phyloP scores from a whole-genome alignment of 768 basidiomycete species.

The Paxillus ammoniavirescens region DNA sequence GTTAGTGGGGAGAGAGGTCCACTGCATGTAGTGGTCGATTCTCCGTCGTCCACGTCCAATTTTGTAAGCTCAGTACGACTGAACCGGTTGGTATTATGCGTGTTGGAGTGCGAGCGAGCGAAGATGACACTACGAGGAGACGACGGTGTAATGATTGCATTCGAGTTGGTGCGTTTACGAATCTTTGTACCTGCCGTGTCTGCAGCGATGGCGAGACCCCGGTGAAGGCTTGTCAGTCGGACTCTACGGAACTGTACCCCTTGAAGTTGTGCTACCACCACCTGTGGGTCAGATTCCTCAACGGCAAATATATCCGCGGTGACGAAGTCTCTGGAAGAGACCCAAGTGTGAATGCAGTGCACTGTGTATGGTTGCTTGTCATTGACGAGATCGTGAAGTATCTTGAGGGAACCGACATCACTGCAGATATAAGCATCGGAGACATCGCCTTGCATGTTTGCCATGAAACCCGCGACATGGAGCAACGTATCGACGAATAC shows the following conservation, averaged over 20 bases:
- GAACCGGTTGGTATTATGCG: constrained; percentile 12
- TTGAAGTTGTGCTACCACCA: constrained; percentile 55
- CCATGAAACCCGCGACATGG: constrained; percentile 69
- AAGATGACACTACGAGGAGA: constrained; percentile 30
- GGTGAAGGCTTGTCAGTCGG: constrained; percentile 47
- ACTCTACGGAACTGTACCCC: constrained; percentile 61
- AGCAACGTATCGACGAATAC: constrained; percentile 66
- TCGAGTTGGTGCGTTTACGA: constrained; percentile 26
- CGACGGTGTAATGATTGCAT: constrained; percentile 23
- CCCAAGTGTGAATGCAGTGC: constrained; percentile 47
- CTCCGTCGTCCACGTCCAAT: constrained; percentile 1
- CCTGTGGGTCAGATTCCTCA: constrained; percentile 31
- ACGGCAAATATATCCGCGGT: constrained; percentile 54
- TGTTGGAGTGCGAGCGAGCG: constrained; percentile 27
- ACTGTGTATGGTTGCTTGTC: constrained; percentile 44
- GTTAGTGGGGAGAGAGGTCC: constrained; percentile 37
- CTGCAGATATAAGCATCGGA: constrained; percentile 65
- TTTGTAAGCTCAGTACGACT: constrained; percentile 9
- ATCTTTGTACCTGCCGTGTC: constrained; percentile 7
- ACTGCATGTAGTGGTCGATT: constrained; percentile 13
- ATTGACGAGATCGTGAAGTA: constrained; percentile 44
- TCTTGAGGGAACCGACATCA: constrained; percentile 46
- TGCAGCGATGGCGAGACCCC: constrained; percentile 39
- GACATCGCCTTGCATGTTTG: constrained; percentile 51
- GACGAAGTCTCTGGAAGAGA: constrained; percentile 44